A percentile compares a stretch with the other conserved stretches of the same genome.
Evolutionary conservation across 2,329 filamentous ascomycete genomes (phyloP).

Genomic region (Pseudopyrenochaeta lycopersici): DNA sequence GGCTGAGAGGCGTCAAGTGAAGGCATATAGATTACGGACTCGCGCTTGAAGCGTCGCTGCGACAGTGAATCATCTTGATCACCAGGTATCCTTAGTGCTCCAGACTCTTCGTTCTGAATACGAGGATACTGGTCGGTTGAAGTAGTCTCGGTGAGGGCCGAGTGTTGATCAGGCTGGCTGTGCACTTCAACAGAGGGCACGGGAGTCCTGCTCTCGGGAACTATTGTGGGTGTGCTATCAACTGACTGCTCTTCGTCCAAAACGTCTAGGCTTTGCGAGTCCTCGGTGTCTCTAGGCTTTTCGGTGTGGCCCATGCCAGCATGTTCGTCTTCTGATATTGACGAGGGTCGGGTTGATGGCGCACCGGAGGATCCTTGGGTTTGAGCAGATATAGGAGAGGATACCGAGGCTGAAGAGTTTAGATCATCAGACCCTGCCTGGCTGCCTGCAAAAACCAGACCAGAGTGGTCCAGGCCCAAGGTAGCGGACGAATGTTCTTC

Average conservation of each 20-base stretch:
- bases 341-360: conserved; percentile 50
- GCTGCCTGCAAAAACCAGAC: conserved; percentile 59
- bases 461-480: conserved; percentile 57
- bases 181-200: conserved; percentile 32
- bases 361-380: conserved; percentile 48
- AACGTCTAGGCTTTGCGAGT: conserved; percentile 19
- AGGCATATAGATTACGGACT: conserved; percentile 44
- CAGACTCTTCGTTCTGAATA: conserved; percentile 22
- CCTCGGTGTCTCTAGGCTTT: conserved; percentile 22
- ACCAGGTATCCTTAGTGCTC: conserved; percentile 26
- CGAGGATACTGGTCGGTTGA: conserved; percentile 15
- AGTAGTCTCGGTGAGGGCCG: conserved; percentile 12
- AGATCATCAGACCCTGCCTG: conserved; percentile 46
- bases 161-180: conserved; percentile 8
- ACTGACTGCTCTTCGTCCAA: conserved; percentile 43
- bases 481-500: conserved; percentile 22
- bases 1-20: conserved; percentile 21
- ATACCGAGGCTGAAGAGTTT: conserved; percentile 46
- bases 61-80: conserved; percentile 23
- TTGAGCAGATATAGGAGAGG: conserved; percentile 49
- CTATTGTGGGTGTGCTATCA: conserved; percentile 46
- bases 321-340: conserved; percentile 49
- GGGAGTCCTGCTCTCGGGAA: conserved; percentile 39
- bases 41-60: conserved; percentile 38
- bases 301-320: conserved; percentile 24